These are phyloP conservation scores for Candolleomyces eurysporus DNA, from an alignment of 768 basidiomycete species.

Conservation along the genomic window DNA sequence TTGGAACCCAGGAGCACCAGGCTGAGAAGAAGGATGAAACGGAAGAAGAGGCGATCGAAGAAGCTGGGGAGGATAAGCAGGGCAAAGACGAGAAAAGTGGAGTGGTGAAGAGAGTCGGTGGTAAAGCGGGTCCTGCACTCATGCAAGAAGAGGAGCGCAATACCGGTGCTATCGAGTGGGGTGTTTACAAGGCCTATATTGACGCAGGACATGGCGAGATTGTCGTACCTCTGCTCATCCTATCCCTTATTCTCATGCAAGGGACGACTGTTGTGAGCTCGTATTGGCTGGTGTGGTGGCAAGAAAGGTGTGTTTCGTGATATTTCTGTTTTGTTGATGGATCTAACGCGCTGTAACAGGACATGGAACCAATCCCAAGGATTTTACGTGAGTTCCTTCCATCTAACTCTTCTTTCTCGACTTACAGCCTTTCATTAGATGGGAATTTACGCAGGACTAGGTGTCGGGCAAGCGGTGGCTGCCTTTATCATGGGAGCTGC, in stretches of 20 bases:
- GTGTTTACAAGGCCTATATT: constrained; percentile 62
- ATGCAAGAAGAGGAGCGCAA: constrained; percentile 88
- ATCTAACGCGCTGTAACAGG: constrained; percentile 19
- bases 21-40: constrained; percentile 44
- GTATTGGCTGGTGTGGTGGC: constrained; percentile 89
- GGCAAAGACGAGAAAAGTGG: constrained; percentile 33
- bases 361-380: constrained; percentile 58
- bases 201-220: constrained; percentile 65
- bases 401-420: not conserved
- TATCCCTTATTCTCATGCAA: constrained; percentile 66
- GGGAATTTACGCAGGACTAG: constrained; percentile 77
- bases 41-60: constrained; percentile 5
- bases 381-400: constrained; percentile 61
- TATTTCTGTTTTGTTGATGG: constrained; percentile 10
- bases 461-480: constrained; percentile 65
- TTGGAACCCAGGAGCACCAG: constrained; percentile 66
- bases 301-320: constrained; percentile 48
- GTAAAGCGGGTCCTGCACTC: constrained; percentile 47
- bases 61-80: constrained; percentile 33
- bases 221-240: constrained; percentile 62
- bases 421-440: constrained; percentile 45
- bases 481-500: constrained; percentile 66
- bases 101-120: constrained; percentile 27
- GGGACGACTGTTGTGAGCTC: constrained; percentile 67
- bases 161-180: constrained; percentile 61